Base-by-base conservation (phyloP, 2,329 filamentous ascomycete species). In the Pseudocercospora fuligena region DNA sequence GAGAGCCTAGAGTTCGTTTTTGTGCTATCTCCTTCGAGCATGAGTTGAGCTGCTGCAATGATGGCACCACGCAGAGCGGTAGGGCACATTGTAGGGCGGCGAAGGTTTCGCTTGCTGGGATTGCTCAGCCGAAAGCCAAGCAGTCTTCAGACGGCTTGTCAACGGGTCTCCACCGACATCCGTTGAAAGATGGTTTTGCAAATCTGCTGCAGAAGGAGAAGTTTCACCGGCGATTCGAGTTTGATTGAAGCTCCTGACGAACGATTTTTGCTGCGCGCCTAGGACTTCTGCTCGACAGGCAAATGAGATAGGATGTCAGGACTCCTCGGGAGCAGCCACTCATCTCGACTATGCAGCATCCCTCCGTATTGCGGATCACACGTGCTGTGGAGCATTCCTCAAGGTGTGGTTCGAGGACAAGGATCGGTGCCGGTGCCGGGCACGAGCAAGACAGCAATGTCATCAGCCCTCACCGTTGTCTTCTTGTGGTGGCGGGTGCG, bases 261-360 rank as follows among this genome's bases (percentile, higher is more conserved):
- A 27, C 19, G 49, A 16, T 25, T 19, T 36, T 12, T 36, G 33
- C 33, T 36, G 33, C 33, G 33, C 46, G n/a, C n/a, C 14, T 23
- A n/a, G 7, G 12, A 47, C n/a, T 9, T 47, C 46, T 47, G 14
- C 46, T 23, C 12, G 7, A 23, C 46, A n/a, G 33, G 46, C 46
- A 19, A 47, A 47, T 47, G 46, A 47, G 16, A n/a, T 23, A 47
- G 14, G 46, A 47, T 53, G 49, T 53, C 21, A 53, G 49, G 49
- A 53, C 21, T 53, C 19, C 49, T 27, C 23, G 49, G 49, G 49
- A 53, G 23, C 19, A 19, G 49, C 49, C 49, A 53, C 49, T 53
- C 49, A 53, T 53, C 49, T 53, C 49, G 49, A 53, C 49, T 53
- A 53, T 53, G 49, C 49, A 27, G 49, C 49, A 27, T 27, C 14